A percentile compares a stretch with the other conserved stretches of the same genome.
phyloP scores from a whole-genome alignment of 23 red algal genomes.

The Gracilaria gracilis region DNA sequence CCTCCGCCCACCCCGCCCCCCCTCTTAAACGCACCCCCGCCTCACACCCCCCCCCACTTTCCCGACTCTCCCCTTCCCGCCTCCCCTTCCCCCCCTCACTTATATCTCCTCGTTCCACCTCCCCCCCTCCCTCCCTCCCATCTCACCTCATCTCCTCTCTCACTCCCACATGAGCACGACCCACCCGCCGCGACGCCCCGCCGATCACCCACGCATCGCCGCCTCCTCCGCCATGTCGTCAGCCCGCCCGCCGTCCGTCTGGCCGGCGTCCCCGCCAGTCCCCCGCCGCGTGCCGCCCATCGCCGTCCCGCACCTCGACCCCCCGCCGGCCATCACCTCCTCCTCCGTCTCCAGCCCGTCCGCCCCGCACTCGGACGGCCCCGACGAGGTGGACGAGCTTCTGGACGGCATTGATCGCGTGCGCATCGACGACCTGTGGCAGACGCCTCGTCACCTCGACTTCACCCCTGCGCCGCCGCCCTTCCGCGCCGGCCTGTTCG shows the following conservation, averaged over 20 bases:
- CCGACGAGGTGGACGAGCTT: constrained; percentile 55
- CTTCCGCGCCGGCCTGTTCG: constrained; percentile 51
- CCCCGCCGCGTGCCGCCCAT: constrained; percentile 33
- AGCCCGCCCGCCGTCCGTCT: constrained; percentile 4
- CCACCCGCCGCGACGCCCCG: not conserved
- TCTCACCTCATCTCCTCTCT: not conserved
- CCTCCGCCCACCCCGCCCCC: not conserved
- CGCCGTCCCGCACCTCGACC: constrained; percentile 12
- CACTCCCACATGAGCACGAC: not conserved
- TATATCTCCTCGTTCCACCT: too few species aligned
- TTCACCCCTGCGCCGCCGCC: not conserved
- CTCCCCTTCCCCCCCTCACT: too few species aligned
- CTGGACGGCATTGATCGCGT: constrained; percentile 62
- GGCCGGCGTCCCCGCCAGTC: constrained; percentile 26
- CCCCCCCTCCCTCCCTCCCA: not conserved
- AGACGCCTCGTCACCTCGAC: constrained; percentile 24
- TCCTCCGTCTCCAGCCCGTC: constrained; percentile 67
- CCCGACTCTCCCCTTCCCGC: not conserved
- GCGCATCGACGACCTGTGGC: constrained; percentile 69
- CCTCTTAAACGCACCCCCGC: not conserved
- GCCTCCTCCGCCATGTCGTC: not conserved
- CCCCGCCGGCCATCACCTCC: constrained; percentile 34
- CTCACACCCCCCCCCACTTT: not conserved
- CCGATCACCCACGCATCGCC: not conserved
- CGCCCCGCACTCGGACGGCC: constrained; percentile 43